Evolutionary conservation across 768 basidiomycete genomes (phyloP).

Genomic region (Amanita fuliginea): DNA sequence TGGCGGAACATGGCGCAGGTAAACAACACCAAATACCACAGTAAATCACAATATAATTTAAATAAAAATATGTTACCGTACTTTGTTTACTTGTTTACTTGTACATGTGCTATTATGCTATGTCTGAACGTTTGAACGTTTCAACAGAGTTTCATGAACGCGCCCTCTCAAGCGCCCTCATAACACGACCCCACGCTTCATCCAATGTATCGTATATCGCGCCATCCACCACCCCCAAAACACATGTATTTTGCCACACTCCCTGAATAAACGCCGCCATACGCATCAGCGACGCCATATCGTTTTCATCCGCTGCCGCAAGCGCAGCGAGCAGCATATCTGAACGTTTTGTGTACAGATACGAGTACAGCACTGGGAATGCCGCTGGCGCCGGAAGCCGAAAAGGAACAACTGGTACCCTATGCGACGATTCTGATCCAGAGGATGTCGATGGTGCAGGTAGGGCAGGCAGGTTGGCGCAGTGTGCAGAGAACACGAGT

Average conservation of each 20-base stretch:
- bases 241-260: constrained; percentile 39
- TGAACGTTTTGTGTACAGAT: constrained; percentile 38
- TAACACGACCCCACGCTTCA: constrained; percentile 36
- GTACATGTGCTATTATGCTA: too few species aligned
- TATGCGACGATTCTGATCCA: constrained; percentile 13
- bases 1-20: neutral
- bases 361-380: constrained; percentile 35
- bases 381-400: constrained; percentile 40
- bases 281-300: constrained; percentile 9
- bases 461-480: constrained; percentile 24
- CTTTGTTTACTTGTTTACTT: too few species aligned
- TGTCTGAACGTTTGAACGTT: too few species aligned
- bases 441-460: constrained; percentile 20
- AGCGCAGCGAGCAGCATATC: constrained; percentile 28
- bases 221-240: constrained; percentile 37
- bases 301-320: constrained; percentile 17
- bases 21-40: neutral
- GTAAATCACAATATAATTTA: too few species aligned
- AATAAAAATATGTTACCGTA: too few species aligned
- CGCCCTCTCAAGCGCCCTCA: constrained; percentile 23
- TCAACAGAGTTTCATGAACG: constrained; percentile 2
- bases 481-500: constrained; percentile 29
- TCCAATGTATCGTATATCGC: constrained; percentile 37
- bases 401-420: constrained; percentile 35
- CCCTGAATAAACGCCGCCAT: constrained; percentile 19